Evolutionary conservation across 805 yeast species (phyloP).

Genomic region (Saccharomycopsis sp.): DNA sequence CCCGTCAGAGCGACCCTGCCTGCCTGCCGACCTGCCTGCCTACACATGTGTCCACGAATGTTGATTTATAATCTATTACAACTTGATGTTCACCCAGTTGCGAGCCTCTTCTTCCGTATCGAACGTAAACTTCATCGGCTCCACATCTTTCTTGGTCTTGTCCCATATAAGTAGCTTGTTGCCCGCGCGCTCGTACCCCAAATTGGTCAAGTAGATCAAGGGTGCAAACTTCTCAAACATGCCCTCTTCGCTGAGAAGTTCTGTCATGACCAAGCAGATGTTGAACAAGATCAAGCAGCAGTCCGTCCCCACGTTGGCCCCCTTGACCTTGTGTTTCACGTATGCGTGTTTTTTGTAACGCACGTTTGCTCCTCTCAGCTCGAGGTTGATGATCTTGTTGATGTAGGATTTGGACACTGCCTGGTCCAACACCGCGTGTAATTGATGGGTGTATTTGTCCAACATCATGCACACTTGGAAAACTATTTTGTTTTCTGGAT

Average conservation of each 20-base stretch:
- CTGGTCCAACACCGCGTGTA: constrained; percentile 15
- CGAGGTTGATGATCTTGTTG: constrained; percentile 14
- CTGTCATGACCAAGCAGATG: constrained; percentile 17
- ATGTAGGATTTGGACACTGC: constrained; percentile 16
- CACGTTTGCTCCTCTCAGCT: constrained; percentile 16
- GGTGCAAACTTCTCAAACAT: constrained; percentile 19
- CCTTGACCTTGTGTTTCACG: constrained; percentile 16
- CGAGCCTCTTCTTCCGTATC: constrained; percentile 14
- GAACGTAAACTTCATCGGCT: constrained; percentile 15
- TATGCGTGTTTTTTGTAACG: constrained; percentile 17
- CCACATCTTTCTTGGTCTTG: constrained; percentile 12
- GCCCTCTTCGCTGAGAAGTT: constrained; percentile 1
- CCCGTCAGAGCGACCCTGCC: no score
- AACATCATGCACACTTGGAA: constrained; percentile 16
- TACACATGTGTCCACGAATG: no score
- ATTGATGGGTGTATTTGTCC: constrained; percentile 12
- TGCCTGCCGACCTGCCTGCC: no score
- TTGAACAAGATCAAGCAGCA: constrained; percentile 18
- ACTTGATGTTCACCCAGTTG: constrained; percentile 13
- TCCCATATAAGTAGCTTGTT: constrained; percentile 12
- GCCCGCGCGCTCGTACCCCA: constrained; percentile 13
- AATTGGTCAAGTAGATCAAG: constrained; percentile 11
- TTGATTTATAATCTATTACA: not conserved
- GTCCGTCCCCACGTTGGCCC: constrained; percentile 14
- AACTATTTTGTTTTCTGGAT: constrained; percentile 16